Percentiles rank a stretch among this genome's conserved stretches.
Conservation (phyloP, 306 rosid genomes). For the Fragaria iinumae region DNA sequence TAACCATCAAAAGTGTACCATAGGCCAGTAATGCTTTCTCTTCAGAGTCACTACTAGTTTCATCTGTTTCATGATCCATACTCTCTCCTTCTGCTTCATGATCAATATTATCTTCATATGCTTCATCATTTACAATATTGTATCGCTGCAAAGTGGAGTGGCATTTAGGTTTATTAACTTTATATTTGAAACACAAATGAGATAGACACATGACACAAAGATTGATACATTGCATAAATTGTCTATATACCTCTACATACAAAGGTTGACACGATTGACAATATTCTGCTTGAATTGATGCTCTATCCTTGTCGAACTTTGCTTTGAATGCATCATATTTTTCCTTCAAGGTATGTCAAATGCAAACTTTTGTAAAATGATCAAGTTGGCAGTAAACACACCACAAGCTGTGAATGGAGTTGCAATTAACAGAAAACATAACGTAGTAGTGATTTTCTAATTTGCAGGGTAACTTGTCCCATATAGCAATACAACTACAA, state of each 20-base stretch:
- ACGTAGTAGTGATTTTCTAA: too few species aligned
- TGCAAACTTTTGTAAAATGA: too few species aligned
- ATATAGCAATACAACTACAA: not conserved
- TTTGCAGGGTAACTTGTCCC: not conserved
- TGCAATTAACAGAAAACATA: too few species aligned
- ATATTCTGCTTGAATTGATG: slow-evolving; percentile 62
- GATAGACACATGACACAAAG: not conserved
- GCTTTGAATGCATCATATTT: slow-evolving; percentile 55
- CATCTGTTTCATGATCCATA: slow-evolving; percentile 40
- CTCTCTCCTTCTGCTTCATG: slow-evolving; percentile 32
- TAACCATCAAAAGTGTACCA: slow-evolving; percentile 23
- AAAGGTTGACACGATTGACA: slow-evolving; percentile 54
- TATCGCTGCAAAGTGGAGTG: slow-evolving; percentile 38
- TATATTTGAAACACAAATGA: not conserved
- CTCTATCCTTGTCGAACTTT: slow-evolving; percentile 60
- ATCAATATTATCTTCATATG: not conserved
- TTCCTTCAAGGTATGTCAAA: slow-evolving; percentile 32
- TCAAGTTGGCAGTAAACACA: too few species aligned
- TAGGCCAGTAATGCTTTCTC: slow-evolving; percentile 29
- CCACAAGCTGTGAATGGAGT: too few species aligned
- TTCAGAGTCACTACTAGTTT: slow-evolving; percentile 22
- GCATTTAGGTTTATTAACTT: not conserved
- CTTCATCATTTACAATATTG: slow-evolving; percentile 43
- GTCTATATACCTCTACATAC: slow-evolving; percentile 44
- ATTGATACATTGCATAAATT: not conserved